Conservation (phyloP, 2,329 filamentous ascomycete species). For the Biscogniauxia mediterranea region DNA sequence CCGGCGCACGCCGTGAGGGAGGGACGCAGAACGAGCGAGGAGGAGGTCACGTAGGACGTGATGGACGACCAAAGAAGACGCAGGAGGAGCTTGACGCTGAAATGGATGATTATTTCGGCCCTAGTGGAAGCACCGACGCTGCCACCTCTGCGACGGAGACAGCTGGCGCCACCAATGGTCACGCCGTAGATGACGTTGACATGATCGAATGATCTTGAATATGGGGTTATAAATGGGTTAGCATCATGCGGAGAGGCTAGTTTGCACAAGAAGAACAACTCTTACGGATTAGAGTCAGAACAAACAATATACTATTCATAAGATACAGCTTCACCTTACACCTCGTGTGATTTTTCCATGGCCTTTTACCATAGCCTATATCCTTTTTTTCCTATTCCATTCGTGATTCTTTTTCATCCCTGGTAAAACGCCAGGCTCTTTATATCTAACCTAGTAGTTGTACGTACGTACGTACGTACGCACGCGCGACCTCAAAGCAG, state of each 20-base stretch:
- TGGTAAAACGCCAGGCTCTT: background rate
- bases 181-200: constrained; percentile 58
- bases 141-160: constrained; percentile 36
- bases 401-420: background rate
- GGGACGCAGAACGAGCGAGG: constrained; percentile 35
- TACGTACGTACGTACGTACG: too few species aligned
- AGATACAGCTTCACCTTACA: background rate
- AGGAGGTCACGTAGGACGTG: constrained; percentile 38
- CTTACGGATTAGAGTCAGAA: background rate
- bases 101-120: constrained; percentile 89
- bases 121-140: constrained; percentile 38
- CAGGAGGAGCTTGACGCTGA: constrained; percentile 92
- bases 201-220: constrained; percentile 61
- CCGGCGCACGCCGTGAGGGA: constrained; percentile 45
- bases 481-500: too few species aligned
- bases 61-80: constrained; percentile 74
- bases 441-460: too few species aligned
- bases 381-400: background rate
- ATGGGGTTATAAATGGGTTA: background rate
- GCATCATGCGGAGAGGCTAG: background rate
- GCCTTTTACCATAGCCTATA: background rate
- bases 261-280: background rate
- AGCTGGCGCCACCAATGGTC: constrained; percentile 25
- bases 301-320: background rate
- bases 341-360: background rate